Evolutionary conservation across 768 basidiomycete species (phyloP).

Genomic region (Podaxis pistillaris): DNA sequence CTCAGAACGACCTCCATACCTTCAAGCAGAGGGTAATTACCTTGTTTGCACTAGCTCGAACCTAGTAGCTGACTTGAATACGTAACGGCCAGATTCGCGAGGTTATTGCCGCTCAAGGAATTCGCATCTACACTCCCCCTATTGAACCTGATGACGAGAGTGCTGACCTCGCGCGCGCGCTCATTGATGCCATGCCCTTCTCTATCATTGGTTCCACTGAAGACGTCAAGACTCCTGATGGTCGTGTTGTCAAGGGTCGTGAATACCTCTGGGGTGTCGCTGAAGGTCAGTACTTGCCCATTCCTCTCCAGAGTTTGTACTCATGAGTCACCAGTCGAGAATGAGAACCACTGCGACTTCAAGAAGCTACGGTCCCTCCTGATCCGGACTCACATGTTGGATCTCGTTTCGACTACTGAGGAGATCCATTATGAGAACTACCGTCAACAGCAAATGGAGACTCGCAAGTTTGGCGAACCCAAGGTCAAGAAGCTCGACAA

Average conservation of each 20-base stretch:
- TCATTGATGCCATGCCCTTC: slow-evolving; percentile 94
- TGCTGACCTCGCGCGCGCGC: slow-evolving; percentile 83
- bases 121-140: slow-evolving; percentile 93
- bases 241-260: slow-evolving; percentile 92
- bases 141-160: slow-evolving; percentile 85
- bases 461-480: slow-evolving; percentile 96
- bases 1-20: slow-evolving; percentile 83
- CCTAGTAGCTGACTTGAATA: slow-evolving; percentile 17
- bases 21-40: slow-evolving; percentile 89
- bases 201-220: slow-evolving; percentile 98
- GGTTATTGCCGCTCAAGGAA: slow-evolving; percentile 86
- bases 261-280: slow-evolving; percentile 99
- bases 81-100: slow-evolving; percentile 67
- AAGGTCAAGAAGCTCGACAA: slow-evolving; percentile 99
- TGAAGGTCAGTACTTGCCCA: slow-evolving; percentile 59
- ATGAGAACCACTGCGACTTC: slow-evolving; percentile 99
- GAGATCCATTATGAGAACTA: slow-evolving; percentile 98
- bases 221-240: slow-evolving; percentile 90
- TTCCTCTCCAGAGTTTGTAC: not conserved
- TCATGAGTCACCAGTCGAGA: slow-evolving; percentile 67
- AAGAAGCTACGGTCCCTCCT: slow-evolving; percentile 93
- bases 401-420: slow-evolving; percentile 94
- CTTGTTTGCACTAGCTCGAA: slow-evolving; percentile 11
- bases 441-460: slow-evolving; percentile 99
- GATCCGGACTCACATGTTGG: slow-evolving; percentile 98